Evolutionary conservation across 345 rosid genomes (phyloP), one percentile per base, ranked within the genome.

Genomic region (Anacardium occidentale): DNA sequence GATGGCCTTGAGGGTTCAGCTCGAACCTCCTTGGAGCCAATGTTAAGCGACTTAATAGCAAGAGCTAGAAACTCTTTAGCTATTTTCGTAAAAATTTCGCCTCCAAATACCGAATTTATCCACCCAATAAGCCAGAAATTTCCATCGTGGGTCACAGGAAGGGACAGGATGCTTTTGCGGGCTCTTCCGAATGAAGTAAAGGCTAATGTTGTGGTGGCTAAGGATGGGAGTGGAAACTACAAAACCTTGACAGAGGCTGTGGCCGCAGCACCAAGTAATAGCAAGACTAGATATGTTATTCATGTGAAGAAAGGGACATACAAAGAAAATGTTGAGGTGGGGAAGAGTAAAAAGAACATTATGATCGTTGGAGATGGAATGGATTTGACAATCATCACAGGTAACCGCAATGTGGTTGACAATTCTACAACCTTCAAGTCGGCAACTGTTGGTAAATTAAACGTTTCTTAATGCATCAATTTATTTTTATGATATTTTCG

Each of bases 301-400:
- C 71, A 90, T 62, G 93, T 91, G 74, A 94, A 77, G 87, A 88
- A 90, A 64, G 98, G 97, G 4, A 81, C 76, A 73, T 93, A 93
- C 62, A 76, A 89, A 65, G 89, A 89, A 66, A 87, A 83, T 65
- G 84, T 89, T 29, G 95, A 88, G 63, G 88, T 91, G 15, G 90
- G 87, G 11, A 88, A 84, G 82, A 86, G 74, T 47, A 93, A 93
- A 66, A 83, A 73, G 70, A 91, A 91, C 60, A 34, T 94, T 68
- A 91, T 90, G 97, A 81, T 90, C 29, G 86, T 86, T 4, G 97
- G 98, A 0, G 96, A 91, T 54, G 97, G 97, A 50, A 86, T 76
- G 89, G 83, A 83, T 24, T 47, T 25, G 10, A 94, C 97, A 0
- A 54, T 91, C 47, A 86, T 94, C 56, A 85, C 93, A 2, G 93